Evolutionary conservation across 1,139 yeast genomes (phyloP), one percentile per base, ranked within the genome.

Genomic region (Saccharomyces hybrid): DNA sequence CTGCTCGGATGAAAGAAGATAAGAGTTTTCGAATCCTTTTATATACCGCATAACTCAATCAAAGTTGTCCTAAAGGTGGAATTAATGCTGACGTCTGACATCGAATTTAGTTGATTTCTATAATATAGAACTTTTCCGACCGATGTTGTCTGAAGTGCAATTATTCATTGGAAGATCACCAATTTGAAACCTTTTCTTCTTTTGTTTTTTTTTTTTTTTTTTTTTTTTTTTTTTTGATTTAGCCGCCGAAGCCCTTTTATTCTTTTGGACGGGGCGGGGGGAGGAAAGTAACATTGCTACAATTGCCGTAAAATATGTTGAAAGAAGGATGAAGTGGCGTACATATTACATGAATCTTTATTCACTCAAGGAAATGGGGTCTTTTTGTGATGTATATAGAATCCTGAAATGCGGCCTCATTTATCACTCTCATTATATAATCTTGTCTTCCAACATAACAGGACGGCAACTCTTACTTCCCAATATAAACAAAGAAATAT

Each of bases 31-130:
- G 9, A 19, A 28, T 16, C 29, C 7, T 31, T 25, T 8, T 46
- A 55, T 49, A 53, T 59, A 60, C 63, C 63, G 48, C 57, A 55
- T 47, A 62, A 56, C 32, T 62, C 62, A 2, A 42, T 16, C 7
- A 62, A 46, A 2, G 62, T 55, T 2, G 58, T 49, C 23, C 56
- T 54, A 29, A 58, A 58, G 1, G 58, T 57, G 25, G 61, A 56
- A 38, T 23, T 47, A 9, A 58, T 41, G 52, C 23, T 59, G 58
- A 56, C 3, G 32, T 31, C 47, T 16, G 28, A 9, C 38, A 28
- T 41, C 16, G 3, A n/a, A 11, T 5, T 19, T 51, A 23, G 32
- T 13, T 23, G 16, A 14, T 19, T 48, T 25, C 13, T 23, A 25
- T 16, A 11, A 6, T 19, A 38, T 5, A 28, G 14, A 47, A 16